A percentile compares a stretch with the other conserved stretches of the same genome.
phyloP scores from a whole-genome alignment of 257 asterid species.

The Solanum tarapatanum region DNA sequence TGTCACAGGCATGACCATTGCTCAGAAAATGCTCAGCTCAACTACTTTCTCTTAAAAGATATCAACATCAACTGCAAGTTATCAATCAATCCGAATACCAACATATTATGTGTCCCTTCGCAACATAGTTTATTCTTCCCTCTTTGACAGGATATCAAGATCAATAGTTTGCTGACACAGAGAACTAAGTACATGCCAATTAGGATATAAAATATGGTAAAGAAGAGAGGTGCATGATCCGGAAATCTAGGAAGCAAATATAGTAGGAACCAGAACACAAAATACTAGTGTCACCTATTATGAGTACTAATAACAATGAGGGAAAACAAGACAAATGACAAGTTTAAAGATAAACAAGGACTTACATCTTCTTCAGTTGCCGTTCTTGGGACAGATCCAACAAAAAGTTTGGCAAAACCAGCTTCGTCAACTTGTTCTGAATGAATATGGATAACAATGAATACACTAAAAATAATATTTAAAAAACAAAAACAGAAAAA shows the following conservation, averaged over 20 bases:
- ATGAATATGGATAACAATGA: background rate
- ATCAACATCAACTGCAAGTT: background rate
- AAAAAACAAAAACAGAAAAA: background rate
- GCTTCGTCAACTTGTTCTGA: constrained; percentile 53
- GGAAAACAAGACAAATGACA: background rate
- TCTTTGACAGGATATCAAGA: background rate
- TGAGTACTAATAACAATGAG: background rate
- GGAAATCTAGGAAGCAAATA: background rate
- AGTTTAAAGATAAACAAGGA: background rate
- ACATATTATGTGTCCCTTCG: background rate
- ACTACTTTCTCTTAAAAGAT: background rate
- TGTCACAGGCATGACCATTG: background rate
- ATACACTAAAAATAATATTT: background rate
- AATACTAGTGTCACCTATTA: background rate
- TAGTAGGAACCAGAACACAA: background rate
- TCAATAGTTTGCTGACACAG: background rate
- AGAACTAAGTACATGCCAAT: background rate
- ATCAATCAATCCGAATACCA: background rate
- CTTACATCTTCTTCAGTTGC: constrained; percentile 84
- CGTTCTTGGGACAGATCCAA: constrained; percentile 90
- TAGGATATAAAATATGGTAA: background rate
- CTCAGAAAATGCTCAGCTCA: background rate
- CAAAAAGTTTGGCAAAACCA: constrained; percentile 71
- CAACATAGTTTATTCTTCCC: background rate
- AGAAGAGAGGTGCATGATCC: background rate